phyloP scores from a whole-genome alignment of 2,329 filamentous ascomycete genomes.

The Phaeosphaeria sp. region DNA sequence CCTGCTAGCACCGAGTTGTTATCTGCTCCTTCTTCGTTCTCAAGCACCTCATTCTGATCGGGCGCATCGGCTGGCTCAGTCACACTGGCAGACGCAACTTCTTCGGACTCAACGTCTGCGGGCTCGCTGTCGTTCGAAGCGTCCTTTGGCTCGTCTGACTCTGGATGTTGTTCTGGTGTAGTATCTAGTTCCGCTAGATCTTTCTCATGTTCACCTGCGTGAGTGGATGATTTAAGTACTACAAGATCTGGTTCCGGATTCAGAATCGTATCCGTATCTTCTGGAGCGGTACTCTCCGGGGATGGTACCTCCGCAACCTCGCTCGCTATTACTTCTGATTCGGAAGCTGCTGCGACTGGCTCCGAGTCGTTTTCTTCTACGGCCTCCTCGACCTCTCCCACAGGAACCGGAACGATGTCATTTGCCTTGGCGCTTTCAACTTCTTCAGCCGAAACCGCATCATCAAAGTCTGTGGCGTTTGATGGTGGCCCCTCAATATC shows the following conservation, averaged over 20 bases:
- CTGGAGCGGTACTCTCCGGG: background rate
- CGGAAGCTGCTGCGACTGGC: background rate
- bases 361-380: background rate
- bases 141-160: background rate
- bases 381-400: background rate
- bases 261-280: background rate
- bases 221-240: background rate
- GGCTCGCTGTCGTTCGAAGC: background rate
- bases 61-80: constrained; percentile 8
- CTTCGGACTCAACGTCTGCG: background rate
- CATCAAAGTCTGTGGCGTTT: background rate
- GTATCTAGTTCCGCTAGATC: background rate
- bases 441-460: background rate
- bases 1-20: background rate
- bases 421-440: background rate
- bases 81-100: constrained; percentile 2
- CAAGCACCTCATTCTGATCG: background rate
- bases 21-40: background rate
- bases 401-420: background rate
- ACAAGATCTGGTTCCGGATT: background rate
- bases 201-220: background rate
- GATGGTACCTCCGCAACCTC: background rate
- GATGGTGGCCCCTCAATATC: background rate
- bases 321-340: background rate
- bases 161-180: background rate